These are phyloP conservation scores for Sphagnum contortum DNA, from an alignment of 225 moss, liverwort and hornwort genomes.

Conservation along the genomic window DNA sequence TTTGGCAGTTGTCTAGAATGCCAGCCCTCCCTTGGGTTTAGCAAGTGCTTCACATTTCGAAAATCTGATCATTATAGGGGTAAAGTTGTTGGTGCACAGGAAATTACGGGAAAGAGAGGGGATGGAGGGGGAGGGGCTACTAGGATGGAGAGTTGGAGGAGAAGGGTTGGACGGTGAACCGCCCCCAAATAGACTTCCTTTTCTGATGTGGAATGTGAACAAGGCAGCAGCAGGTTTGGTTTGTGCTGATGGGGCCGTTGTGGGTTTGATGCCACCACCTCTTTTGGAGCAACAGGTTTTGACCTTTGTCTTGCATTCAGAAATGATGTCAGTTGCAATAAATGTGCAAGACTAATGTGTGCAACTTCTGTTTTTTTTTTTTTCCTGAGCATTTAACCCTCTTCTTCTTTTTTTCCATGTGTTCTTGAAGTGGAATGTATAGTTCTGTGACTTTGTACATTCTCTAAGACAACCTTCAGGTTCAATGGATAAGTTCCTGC, in stretches of 20 bases:
- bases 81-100: slow-evolving; percentile 36
- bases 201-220: slow-evolving; percentile 90
- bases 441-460: neutral
- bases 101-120: slow-evolving; percentile 54
- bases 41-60: neutral
- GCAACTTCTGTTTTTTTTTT: no score
- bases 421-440: neutral
- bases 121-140: slow-evolving; percentile 48
- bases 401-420: neutral
- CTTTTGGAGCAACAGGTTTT: slow-evolving; percentile 88
- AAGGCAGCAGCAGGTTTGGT: slow-evolving; percentile 52
- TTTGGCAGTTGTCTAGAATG: no score
- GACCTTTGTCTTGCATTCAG: neutral
- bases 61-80: neutral
- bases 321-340: no score
- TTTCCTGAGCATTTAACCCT: no score
- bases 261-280: slow-evolving; percentile 88
- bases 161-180: slow-evolving; percentile 45
- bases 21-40: neutral
- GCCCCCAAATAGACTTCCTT: slow-evolving; percentile 35
- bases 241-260: slow-evolving; percentile 81
- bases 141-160: slow-evolving; percentile 54
- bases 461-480: no score
- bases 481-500: no score
- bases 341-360: no score